phyloP scores from a whole-genome alignment of 2,329 filamentous ascomycete genomes.

The Fusarium mangiferae region DNA sequence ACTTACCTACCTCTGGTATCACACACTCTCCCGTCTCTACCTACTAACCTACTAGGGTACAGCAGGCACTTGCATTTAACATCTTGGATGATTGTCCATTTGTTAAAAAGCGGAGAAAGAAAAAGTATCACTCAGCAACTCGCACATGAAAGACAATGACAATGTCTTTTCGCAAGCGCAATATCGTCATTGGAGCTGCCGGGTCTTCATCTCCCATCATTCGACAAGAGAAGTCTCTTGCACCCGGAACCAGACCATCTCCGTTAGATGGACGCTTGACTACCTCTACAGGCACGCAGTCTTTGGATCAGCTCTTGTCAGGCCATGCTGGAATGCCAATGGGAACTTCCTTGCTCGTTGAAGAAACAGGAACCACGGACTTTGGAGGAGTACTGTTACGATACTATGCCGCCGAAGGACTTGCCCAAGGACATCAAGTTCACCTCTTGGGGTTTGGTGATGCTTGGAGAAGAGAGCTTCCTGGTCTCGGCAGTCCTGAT shows the following conservation, averaged over 20 bases:
- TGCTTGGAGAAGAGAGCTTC: constrained; percentile 84
- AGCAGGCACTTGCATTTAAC: not conserved
- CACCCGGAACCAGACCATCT: constrained; percentile 77
- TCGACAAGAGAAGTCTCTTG: constrained; percentile 51
- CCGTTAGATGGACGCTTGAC: constrained; percentile 87
- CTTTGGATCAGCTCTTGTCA: constrained; percentile 84
- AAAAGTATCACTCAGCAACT: not conserved
- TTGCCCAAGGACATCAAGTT: constrained; percentile 89
- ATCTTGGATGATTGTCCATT: not conserved
- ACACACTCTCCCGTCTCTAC: not conserved
- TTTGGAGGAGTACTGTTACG: constrained; percentile 85
- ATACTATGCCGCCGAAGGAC: constrained; percentile 92
- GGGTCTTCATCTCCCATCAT: constrained; percentile 31
- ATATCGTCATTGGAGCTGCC: constrained; percentile 59
- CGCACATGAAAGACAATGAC: not conserved
- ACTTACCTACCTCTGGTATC: not conserved
- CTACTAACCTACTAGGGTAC: not conserved
- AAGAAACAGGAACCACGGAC: constrained; percentile 93
- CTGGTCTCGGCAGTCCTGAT: constrained; percentile 68
- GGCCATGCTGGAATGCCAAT: constrained; percentile 87
- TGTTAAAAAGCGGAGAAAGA: not conserved
- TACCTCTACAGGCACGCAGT: constrained; percentile 90
- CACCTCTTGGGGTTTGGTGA: constrained; percentile 86
- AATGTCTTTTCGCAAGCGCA: constrained; percentile 70
- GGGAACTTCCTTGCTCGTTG: constrained; percentile 81